These are phyloP conservation scores for Boletus fagicola DNA, from an alignment of 768 basidiomycete genomes.

Conservation along the genomic window DNA sequence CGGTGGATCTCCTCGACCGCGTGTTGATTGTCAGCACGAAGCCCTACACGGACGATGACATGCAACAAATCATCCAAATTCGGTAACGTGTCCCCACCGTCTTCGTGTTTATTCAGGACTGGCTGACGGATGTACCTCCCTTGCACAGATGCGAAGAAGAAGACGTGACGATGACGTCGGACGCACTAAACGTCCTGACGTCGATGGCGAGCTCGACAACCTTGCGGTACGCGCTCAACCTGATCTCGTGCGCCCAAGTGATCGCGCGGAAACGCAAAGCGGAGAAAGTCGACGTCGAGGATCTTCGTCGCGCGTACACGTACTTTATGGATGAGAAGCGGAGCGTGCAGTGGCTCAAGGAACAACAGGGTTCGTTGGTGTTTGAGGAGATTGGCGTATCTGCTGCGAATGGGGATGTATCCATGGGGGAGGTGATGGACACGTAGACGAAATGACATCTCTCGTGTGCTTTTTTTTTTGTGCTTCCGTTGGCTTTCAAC, in stretches of 20 bases:
- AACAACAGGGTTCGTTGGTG: constrained; percentile 71
- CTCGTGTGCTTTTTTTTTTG: neutral
- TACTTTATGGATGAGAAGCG: constrained; percentile 94
- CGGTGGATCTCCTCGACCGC: constrained; percentile 90
- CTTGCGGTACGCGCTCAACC: constrained; percentile 88
- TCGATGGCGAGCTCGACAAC: constrained; percentile 89
- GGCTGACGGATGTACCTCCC: neutral
- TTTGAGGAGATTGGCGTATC: constrained; percentile 63
- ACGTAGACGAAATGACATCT: constrained; percentile 8
- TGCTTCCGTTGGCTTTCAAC: neutral
- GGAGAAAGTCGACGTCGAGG: constrained; percentile 79
- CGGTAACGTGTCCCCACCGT: constrained; percentile 45
- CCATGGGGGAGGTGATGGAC: constrained; percentile 38
- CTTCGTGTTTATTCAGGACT: neutral
- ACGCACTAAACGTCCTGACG: constrained; percentile 77
- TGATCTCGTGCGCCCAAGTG: constrained; percentile 90
- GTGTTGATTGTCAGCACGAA: constrained; percentile 95
- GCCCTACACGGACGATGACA: constrained; percentile 79
- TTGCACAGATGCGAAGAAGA: constrained; percentile 82
- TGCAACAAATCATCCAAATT: constrained; percentile 90
- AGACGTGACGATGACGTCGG: constrained; percentile 77
- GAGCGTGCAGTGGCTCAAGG: constrained; percentile 88
- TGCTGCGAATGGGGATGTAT: constrained; percentile 31
- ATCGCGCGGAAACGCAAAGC: constrained; percentile 81
- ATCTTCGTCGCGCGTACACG: constrained; percentile 78